A percentile compares a stretch with the other conserved stretches of the same genome.
phyloP scores from a whole-genome alignment of 1,284 basidiomycete genomes.

The Gastroboletus turbinatus region DNA sequence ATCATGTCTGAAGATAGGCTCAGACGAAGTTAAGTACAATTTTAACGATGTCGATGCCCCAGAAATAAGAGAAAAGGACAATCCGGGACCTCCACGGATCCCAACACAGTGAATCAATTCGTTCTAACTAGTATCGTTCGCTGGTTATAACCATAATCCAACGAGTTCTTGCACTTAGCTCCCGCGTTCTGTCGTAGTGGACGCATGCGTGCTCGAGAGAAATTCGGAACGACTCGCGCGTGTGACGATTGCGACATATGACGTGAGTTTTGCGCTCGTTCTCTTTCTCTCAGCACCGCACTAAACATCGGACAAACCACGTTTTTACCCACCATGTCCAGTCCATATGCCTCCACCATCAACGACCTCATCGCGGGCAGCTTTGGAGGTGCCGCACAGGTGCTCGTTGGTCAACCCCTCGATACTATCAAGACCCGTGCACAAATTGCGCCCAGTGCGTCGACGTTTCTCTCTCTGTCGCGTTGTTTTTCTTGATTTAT shows the following conservation, averaged over 20 bases:
- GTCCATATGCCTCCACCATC: constrained; percentile 45
- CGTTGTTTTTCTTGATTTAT: background rate
- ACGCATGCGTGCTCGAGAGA: no score
- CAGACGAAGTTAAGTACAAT: no score
- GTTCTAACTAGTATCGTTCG: background rate
- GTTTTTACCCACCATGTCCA: constrained; percentile 13
- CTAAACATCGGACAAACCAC: background rate
- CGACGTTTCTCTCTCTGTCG: constrained; percentile 8
- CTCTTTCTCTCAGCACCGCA: background rate
- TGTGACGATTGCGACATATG: constrained; percentile 11
- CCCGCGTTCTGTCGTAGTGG: background rate
- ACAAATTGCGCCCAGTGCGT: constrained; percentile 72
- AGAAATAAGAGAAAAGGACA: background rate
- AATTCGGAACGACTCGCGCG: background rate
- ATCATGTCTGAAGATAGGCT: background rate
- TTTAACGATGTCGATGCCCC: background rate
- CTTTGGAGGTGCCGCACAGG: constrained; percentile 76
- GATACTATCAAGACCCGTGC: constrained; percentile 87
- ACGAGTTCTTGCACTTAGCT: background rate
- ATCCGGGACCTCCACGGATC: background rate
- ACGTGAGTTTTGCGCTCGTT: background rate
- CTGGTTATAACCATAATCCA: background rate
- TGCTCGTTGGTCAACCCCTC: constrained; percentile 84
- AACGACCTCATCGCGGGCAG: constrained; percentile 80
- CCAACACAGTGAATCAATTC: background rate